Evolutionary conservation across 371 early-diverging fungal genomes (phyloP).

Genomic region (Neoconidiobolus thromboides): DNA sequence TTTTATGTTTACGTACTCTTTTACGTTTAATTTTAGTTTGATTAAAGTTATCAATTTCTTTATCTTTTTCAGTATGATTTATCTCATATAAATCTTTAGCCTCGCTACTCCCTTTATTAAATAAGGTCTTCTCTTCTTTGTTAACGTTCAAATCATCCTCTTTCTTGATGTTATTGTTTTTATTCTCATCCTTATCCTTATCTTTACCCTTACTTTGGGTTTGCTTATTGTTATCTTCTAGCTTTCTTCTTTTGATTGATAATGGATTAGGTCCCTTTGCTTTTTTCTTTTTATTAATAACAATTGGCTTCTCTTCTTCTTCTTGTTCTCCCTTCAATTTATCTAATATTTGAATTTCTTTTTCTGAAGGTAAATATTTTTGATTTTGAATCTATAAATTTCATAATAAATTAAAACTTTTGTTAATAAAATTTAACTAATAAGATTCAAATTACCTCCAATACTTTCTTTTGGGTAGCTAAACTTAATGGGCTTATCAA

Average conservation of each 20-base stretch:
- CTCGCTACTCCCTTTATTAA: too few relatives aligned
- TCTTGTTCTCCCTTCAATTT: not conserved
- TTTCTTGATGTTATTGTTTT: not conserved
- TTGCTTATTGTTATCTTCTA: too few relatives aligned
- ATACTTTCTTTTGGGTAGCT: not conserved
- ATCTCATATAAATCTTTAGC: too few relatives aligned
- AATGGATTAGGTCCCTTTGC: slow-evolving; percentile 2
- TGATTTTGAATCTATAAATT: not conserved
- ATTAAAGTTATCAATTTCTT: too few relatives aligned
- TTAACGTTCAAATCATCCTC: not conserved
- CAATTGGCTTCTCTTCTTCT: not conserved
- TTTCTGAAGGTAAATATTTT: not conserved
- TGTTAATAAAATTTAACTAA: not conserved
- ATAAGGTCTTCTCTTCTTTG: too few relatives aligned
- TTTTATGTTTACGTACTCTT: too few relatives aligned
- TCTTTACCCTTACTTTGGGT: too few relatives aligned
- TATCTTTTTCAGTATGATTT: too few relatives aligned
- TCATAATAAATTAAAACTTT: not conserved
- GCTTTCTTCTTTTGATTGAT: not conserved
- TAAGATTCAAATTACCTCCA: not conserved
- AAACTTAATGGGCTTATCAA: not conserved
- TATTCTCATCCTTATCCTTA: too few relatives aligned
- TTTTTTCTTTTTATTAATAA: not conserved
- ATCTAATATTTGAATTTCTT: not conserved
- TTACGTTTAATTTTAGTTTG: too few relatives aligned